Percentiles rank a stretch among this genome's conserved stretches.
These are phyloP conservation scores for Echium plantagineum DNA, from an alignment of 257 asterid species.

Conservation along the genomic window DNA sequence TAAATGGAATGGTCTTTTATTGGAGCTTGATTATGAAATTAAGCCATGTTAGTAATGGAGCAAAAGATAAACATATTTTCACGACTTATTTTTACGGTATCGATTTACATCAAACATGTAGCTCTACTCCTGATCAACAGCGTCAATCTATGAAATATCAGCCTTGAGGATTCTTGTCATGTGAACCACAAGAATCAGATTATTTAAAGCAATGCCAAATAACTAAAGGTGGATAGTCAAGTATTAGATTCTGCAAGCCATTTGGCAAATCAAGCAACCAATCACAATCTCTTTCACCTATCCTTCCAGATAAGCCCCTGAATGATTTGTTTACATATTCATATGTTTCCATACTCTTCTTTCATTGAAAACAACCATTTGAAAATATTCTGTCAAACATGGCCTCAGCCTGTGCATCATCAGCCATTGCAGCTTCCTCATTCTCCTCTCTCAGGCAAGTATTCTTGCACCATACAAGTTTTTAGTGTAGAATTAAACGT, in stretches of 20 bases:
- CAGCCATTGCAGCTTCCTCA: slow-evolving; percentile 81
- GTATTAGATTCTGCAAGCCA: slow-evolving; percentile 57
- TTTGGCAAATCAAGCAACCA: slow-evolving; percentile 69
- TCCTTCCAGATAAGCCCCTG: slow-evolving; percentile 58
- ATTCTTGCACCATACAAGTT: no score
- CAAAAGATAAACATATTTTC: no score
- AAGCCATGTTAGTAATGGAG: no score
- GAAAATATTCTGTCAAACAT: slow-evolving; percentile 18
- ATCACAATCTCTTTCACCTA: slow-evolving; percentile 47
- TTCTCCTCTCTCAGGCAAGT: slow-evolving; percentile 80
- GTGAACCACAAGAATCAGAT: slow-evolving; percentile 47
- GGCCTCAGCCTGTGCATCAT: slow-evolving; percentile 91
- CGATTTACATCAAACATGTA: no score
- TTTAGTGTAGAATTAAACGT: no score
- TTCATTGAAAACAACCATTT: slow-evolving; percentile 15
- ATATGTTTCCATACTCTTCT: neutral
- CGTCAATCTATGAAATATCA: no score
- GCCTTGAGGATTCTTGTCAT: neutral
- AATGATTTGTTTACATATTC: slow-evolving; percentile 16
- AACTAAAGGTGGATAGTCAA: slow-evolving; percentile 22
- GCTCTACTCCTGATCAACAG: no score
- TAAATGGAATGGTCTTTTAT: no score
- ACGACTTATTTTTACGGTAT: no score
- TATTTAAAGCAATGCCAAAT: slow-evolving; percentile 25
- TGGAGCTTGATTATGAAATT: no score